Evolutionary conservation across 2,329 filamentous ascomycete species (phyloP).

Genomic region (Samsoniella hepiali): DNA sequence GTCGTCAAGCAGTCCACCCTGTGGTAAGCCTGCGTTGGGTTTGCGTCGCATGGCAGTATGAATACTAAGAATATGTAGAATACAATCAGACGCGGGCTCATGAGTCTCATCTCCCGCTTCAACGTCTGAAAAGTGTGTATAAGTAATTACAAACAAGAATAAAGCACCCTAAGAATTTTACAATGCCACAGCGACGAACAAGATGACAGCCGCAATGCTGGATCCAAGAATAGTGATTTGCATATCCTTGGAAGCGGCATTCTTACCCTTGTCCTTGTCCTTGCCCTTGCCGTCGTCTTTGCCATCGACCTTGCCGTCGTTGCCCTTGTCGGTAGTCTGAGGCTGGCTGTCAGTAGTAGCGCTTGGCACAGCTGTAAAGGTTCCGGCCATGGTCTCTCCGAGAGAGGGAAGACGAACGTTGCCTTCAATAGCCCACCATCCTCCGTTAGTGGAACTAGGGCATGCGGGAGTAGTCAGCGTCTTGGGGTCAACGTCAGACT

Average conservation of each 20-base stretch:
- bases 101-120: background rate
- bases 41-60: background rate
- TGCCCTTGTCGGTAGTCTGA: constrained; percentile 18
- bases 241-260: constrained; percentile 23
- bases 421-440: constrained; percentile 79
- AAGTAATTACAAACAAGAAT: constrained; percentile 7
- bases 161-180: constrained; percentile 14
- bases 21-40: background rate
- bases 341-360: constrained; percentile 21
- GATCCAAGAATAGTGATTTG: constrained; percentile 29
- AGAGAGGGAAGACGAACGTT: constrained; percentile 67
- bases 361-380: constrained; percentile 22
- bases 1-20: background rate
- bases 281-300: background rate
- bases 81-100: background rate
- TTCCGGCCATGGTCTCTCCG: constrained; percentile 48
- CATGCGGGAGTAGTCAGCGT: constrained; percentile 63
- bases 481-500: constrained; percentile 61
- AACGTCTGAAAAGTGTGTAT: background rate
- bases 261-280: constrained; percentile 19
- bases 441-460: constrained; percentile 63
- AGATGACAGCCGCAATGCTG: constrained; percentile 29
- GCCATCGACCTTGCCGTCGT: background rate
- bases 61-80: background rate
- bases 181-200: constrained; percentile 28